Evolutionary conservation across 805 yeast species (phyloP).

Genomic region (Kodamaea nitidulidarum): DNA sequence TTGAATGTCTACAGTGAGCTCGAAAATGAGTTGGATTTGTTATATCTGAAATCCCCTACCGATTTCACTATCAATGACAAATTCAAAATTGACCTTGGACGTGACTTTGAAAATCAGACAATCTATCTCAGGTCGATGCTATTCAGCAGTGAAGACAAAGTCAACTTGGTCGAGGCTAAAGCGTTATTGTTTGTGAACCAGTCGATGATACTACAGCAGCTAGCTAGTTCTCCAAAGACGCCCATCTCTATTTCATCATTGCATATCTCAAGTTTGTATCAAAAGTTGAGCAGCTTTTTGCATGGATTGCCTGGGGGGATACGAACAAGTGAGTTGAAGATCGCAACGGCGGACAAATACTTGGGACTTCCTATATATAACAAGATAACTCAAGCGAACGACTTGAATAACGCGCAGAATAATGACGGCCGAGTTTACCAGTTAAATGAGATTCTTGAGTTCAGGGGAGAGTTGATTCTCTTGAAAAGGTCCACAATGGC

Average conservation of each 20-base stretch:
- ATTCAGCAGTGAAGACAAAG: slow-evolving; percentile 5
- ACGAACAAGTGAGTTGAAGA: slow-evolving; percentile 16
- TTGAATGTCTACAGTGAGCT: slow-evolving; percentile 48
- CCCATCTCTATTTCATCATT: slow-evolving; percentile 37
- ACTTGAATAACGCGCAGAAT: slow-evolving; percentile 6
- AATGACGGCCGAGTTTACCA: slow-evolving; percentile 13
- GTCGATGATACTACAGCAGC: slow-evolving; percentile 30
- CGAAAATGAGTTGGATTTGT: slow-evolving; percentile 21
- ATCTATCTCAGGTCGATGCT: slow-evolving; percentile 4
- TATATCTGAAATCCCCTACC: slow-evolving; percentile 11
- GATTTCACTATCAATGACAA: slow-evolving; percentile 3
- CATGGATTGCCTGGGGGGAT: slow-evolving; percentile 25
- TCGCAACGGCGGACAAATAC: slow-evolving; percentile 40
- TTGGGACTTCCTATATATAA: slow-evolving; percentile 21
- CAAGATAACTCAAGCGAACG: slow-evolving; percentile 23
- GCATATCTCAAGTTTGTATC: slow-evolving; percentile 37
- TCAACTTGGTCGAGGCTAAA: slow-evolving; percentile 24
- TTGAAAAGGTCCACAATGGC: slow-evolving; percentile 43
- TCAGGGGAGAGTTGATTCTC: slow-evolving; percentile 47
- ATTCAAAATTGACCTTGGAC: slow-evolving; percentile 5
- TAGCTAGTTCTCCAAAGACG: slow-evolving; percentile 34
- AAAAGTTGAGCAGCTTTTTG: slow-evolving; percentile 35
- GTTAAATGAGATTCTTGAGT: slow-evolving; percentile 30
- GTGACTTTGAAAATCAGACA: slow-evolving; percentile 4
- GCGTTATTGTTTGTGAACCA: slow-evolving; percentile 35